These are phyloP conservation scores for Nicotiana sylvestris DNA, from an alignment of 257 asterid species.

Conservation along the genomic window DNA sequence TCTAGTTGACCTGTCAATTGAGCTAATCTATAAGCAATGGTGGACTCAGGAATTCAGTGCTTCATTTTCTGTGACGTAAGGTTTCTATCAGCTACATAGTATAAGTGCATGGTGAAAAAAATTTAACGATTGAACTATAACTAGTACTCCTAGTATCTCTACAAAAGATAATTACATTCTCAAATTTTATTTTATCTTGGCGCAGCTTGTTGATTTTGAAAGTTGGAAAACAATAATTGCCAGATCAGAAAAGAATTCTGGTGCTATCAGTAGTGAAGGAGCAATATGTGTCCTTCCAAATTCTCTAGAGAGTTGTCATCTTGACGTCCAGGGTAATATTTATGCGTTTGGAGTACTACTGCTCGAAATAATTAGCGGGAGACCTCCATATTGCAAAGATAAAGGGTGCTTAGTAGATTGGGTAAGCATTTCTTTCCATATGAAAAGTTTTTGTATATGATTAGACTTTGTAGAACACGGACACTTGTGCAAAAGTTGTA, in stretches of 20 bases:
- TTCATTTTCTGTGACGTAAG: too few species aligned
- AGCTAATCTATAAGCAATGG: not conserved
- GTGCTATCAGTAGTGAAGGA: constrained; percentile 63
- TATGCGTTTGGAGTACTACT: constrained; percentile 82
- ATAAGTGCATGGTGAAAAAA: too few species aligned
- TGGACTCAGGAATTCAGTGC: too few species aligned
- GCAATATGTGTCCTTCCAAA: constrained; percentile 71
- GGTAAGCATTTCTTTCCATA: constrained; percentile 42
- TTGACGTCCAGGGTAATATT: constrained; percentile 69
- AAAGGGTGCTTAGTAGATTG: constrained; percentile 81
- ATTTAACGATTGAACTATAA: too few species aligned
- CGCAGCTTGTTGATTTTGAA: constrained; percentile 92
- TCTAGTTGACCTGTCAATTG: not conserved
- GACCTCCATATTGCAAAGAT: constrained; percentile 77
- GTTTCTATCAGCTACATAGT: too few species aligned
- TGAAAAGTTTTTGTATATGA: not conserved
- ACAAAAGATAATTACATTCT: not conserved
- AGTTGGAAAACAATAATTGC: constrained; percentile 81
- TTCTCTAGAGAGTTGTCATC: constrained; percentile 61
- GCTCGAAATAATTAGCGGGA: constrained; percentile 86
- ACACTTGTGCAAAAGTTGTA: not conserved
- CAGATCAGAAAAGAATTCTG: constrained; percentile 83
- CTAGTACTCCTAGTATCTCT: too few species aligned
- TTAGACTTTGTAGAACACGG: not conserved
- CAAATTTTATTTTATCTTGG: not conserved